Percentiles rank a stretch among this genome's conserved stretches.
These are phyloP conservation scores for Sporisorium sorghi DNA, from an alignment of 1,284 basidiomycete species.

Conservation along the genomic window DNA sequence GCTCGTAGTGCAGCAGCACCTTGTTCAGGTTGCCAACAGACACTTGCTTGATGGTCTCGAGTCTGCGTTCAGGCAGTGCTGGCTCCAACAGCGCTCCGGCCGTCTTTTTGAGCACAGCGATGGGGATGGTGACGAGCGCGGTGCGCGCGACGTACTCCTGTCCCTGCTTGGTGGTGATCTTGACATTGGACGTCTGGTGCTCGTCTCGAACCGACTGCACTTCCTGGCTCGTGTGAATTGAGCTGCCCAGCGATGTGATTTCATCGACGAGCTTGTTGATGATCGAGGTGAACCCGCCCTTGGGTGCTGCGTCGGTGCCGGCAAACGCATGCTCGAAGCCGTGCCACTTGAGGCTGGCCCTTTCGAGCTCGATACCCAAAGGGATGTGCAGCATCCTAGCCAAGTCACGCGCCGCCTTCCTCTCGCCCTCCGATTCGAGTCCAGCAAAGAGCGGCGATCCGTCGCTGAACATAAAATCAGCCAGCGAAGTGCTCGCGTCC, in stretches of 20 bases:
- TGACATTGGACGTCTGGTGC: slow-evolving; percentile 31
- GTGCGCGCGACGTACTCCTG: slow-evolving; percentile 53
- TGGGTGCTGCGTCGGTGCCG: slow-evolving; percentile 72
- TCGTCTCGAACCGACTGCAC: slow-evolving; percentile 42
- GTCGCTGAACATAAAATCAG: slow-evolving; percentile 68
- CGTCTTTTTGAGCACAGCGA: slow-evolving; percentile 69
- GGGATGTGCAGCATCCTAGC: slow-evolving; percentile 72
- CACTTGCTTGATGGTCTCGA: slow-evolving; percentile 63
- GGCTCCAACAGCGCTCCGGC: slow-evolving; percentile 65
- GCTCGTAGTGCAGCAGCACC: slow-evolving; percentile 70
- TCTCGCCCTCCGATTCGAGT: slow-evolving; percentile 76
- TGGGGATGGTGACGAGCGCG: slow-evolving; percentile 68
- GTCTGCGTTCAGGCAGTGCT: slow-evolving; percentile 61
- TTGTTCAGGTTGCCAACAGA: slow-evolving; percentile 63
- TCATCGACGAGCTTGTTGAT: slow-evolving; percentile 70
- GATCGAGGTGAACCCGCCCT: slow-evolving; percentile 71
- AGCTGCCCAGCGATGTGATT: slow-evolving; percentile 67
- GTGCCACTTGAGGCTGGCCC: slow-evolving; percentile 67
- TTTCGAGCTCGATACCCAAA: slow-evolving; percentile 70
- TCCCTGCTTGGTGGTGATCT: slow-evolving; percentile 44
- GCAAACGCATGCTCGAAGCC: slow-evolving; percentile 70
- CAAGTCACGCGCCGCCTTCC: slow-evolving; percentile 67
- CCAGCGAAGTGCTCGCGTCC: slow-evolving; percentile 57
- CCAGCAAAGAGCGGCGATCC: slow-evolving; percentile 59
- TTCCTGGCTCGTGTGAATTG: slow-evolving; percentile 67